These are phyloP conservation scores for Croton setiger DNA, from an alignment of 441 rosid genomes.

Conservation along the genomic window DNA sequence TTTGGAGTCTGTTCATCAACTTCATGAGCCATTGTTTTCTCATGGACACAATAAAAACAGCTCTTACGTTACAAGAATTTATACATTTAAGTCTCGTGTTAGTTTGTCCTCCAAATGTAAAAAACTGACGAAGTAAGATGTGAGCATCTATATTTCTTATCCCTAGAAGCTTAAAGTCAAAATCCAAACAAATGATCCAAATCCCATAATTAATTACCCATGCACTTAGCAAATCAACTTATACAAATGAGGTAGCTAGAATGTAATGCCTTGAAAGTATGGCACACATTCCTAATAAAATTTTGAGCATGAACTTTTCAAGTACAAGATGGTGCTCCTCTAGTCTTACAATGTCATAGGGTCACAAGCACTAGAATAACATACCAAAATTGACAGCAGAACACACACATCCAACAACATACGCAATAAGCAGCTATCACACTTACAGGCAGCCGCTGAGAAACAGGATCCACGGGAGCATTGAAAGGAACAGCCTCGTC, in stretches of 20 bases:
- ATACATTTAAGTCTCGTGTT: not conserved
- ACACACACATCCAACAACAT: not conserved
- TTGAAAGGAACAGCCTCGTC: conserved; percentile 52
- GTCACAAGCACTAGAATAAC: not conserved
- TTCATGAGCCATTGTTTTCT: not conserved
- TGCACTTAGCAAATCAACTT: not conserved
- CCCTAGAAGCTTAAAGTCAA: not conserved
- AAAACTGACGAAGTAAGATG: not conserved
- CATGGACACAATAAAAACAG: not conserved
- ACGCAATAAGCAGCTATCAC: conserved; percentile 4
- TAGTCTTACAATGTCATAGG: not conserved
- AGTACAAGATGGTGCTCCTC: not conserved
- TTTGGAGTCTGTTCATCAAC: not conserved
- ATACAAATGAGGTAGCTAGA: not conserved
- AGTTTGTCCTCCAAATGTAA: not conserved
- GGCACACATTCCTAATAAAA: not conserved
- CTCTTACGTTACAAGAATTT: not conserved
- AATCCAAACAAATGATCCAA: conserved; percentile 3
- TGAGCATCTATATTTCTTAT: too few relatives aligned
- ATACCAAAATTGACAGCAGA: not conserved
- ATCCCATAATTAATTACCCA: not conserved
- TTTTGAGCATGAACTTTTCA: not conserved
- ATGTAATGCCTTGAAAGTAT: too few relatives aligned
- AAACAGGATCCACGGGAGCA: conserved; percentile 45
- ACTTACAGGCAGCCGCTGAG: conserved; percentile 49